phyloP scores from a whole-genome alignment of 106 monocot species.

The Dioscorea alata region DNA sequence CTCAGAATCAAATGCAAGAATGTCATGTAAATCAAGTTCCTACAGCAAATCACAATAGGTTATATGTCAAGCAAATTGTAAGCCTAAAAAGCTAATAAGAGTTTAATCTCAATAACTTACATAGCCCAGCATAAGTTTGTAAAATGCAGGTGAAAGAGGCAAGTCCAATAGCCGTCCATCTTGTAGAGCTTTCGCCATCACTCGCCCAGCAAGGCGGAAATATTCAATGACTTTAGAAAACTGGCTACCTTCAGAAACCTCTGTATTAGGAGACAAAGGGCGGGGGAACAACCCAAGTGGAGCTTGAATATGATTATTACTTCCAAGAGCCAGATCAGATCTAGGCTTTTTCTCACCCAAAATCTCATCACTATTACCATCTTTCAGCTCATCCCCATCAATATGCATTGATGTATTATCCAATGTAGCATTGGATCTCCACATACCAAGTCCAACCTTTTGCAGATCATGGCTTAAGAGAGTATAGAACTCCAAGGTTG shows the following conservation, averaged over 20 bases:
- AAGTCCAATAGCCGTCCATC: conserved; percentile 91
- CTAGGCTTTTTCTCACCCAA: conserved; percentile 31
- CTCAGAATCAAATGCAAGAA: conserved; percentile 86
- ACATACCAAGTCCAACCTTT: conserved; percentile 67
- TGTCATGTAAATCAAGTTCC: conserved; percentile 93
- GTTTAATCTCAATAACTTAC: conserved; percentile 30
- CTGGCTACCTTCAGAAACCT: conserved; percentile 57
- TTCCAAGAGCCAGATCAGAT: conserved; percentile 18
- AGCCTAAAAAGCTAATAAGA: not conserved
- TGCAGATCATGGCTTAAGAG: conserved; percentile 95
- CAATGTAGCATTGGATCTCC: conserved; percentile 53
- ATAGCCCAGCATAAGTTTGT: conserved; percentile 85
- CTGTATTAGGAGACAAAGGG: conserved; percentile 74
- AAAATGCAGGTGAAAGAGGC: conserved; percentile 75
- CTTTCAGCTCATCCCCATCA: conserved; percentile 24
- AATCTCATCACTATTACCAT: conserved; percentile 15
- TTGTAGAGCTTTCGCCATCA: conserved; percentile 93
- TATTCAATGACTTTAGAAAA: conserved; percentile 78
- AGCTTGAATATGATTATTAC: conserved; percentile 49
- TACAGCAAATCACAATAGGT: conserved; percentile 9
- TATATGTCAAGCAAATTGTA: too few species aligned
- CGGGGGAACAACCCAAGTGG: conserved; percentile 88
- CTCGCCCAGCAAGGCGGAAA: conserved; percentile 77
- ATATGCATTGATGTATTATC: conserved; percentile 47
- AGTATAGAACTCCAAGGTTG: conserved; percentile 97